Percentiles rank a stretch among this genome's conserved stretches.
Evolutionary conservation across 331 rosid species (phyloP).

Genomic region (Quercus tomentella): DNA sequence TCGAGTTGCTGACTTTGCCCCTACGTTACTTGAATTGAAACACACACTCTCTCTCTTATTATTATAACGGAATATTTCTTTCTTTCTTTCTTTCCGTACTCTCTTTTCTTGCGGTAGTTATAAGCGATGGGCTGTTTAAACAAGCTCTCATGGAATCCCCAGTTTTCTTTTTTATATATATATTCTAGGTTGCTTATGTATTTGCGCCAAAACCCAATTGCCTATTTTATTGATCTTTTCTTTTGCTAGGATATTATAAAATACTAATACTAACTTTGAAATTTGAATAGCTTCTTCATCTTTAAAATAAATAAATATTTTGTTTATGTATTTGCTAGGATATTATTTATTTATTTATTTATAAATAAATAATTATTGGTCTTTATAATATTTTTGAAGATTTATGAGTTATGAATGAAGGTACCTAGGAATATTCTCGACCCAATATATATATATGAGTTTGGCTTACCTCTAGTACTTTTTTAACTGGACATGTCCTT

Average conservation of each 20-base stretch:
- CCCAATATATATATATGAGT: too few relatives aligned
- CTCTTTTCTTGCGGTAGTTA: background rate
- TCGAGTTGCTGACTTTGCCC: constrained; percentile 24
- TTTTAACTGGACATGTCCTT: too few relatives aligned
- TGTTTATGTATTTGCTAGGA: too few relatives aligned
- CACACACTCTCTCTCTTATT: background rate
- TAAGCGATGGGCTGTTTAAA: background rate
- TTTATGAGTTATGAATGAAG: background rate
- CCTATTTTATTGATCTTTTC: background rate
- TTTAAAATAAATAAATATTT: background rate
- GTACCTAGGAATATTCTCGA: background rate
- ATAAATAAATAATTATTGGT: background rate
- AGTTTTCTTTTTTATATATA: background rate
- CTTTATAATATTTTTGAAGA: background rate
- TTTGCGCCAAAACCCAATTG: background rate
- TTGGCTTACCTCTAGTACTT: too few relatives aligned
- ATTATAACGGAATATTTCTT: background rate
- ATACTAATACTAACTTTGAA: background rate
- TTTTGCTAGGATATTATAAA: too few relatives aligned
- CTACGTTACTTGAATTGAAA: constrained; percentile 1
- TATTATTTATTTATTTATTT: too few relatives aligned
- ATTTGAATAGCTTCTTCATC: background rate
- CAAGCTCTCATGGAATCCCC: background rate
- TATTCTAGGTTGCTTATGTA: background rate
- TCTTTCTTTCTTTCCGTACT: background rate